Evolutionary conservation across 345 rosid genomes (phyloP), one percentile per base, ranked within the genome.

Genomic region (Noccaea caerulescens): DNA sequence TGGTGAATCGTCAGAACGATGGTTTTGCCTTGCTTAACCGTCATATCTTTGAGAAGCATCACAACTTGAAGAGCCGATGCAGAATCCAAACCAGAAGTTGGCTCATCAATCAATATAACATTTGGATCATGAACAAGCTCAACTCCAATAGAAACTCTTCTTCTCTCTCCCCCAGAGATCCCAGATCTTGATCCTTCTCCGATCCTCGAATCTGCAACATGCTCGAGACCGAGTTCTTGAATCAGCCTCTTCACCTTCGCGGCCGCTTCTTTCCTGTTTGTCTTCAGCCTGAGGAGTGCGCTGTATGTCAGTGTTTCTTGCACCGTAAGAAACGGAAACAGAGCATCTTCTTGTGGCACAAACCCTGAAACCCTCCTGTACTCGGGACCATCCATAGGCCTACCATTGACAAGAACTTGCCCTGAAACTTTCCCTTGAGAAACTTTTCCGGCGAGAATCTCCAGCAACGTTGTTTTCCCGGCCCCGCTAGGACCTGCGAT

Each of bases 401-500:
- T 75, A 58, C 69, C 79, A 47, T 93, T 90, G 44, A 86, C 88
- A 3, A 93, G 87, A 25, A 88, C 87, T 60, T 85, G 83, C 34
- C 91, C 92, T 1, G 86, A 78, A 10, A 80, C 85, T 50, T 66
- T 72, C 18, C 77, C 59, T 3, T 45, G 79, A 1, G 81, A 74
- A 20, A 85, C 76, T 70, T 83, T 87, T 10, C 96, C 96, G 0
- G 96, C 96, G 43, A 93, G 95, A 68, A 88, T 84, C 79, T 93
- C 92, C 1, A 93, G 85, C 80, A 93, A 71, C 1, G 98, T 87
- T 2, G 97, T 90, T 68, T 93, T 93, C 27, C 97, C 98, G 0
- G 97, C 98, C 4, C 98, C 98, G 54, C 98, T 93, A 5, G 98
- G 92, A 44, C 98, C 98, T 0, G 92, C 90, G 8, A 93, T 87